Evolutionary conservation across 2,329 filamentous ascomycete species (phyloP).

Genomic region (Botrytis tulipae): DNA sequence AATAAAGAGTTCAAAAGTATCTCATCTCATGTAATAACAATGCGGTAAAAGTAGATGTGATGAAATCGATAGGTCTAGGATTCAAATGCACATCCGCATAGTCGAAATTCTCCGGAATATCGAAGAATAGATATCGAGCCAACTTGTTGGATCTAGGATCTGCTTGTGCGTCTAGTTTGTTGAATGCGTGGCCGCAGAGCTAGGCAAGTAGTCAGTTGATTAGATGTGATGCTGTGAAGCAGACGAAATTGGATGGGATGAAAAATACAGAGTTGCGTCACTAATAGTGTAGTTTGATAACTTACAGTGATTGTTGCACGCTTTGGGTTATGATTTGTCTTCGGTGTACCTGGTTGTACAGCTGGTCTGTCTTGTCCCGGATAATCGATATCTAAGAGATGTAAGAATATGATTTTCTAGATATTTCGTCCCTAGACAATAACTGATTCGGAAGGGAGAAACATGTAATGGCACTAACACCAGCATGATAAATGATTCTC

Average conservation of each 20-base stretch:
- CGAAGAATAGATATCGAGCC: neutral
- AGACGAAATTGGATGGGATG: neutral
- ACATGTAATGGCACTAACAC: neutral
- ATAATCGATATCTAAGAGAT: neutral
- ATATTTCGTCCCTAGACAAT: neutral
- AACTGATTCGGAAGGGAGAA: neutral
- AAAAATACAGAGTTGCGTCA: accelerated
- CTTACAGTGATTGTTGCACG: neutral
- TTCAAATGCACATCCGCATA: neutral
- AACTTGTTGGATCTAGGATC: neutral
- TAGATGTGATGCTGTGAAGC: neutral
- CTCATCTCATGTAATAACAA: neutral
- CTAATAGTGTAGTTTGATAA: accelerated
- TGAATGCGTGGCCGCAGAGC: neutral
- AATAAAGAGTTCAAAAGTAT: neutral
- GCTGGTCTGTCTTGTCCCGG: neutral
- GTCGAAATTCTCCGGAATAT: neutral
- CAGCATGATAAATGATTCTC: neutral
- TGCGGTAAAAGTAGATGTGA: neutral
- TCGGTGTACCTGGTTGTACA: neutral
- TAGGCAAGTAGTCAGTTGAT: neutral
- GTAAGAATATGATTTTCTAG: neutral
- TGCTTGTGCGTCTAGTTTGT: neutral
- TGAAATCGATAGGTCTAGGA: neutral
- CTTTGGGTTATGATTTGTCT: neutral